Evolutionary conservation across 345 rosid genomes (phyloP).

Genomic region (Cardamine chenopodiifolia): DNA sequence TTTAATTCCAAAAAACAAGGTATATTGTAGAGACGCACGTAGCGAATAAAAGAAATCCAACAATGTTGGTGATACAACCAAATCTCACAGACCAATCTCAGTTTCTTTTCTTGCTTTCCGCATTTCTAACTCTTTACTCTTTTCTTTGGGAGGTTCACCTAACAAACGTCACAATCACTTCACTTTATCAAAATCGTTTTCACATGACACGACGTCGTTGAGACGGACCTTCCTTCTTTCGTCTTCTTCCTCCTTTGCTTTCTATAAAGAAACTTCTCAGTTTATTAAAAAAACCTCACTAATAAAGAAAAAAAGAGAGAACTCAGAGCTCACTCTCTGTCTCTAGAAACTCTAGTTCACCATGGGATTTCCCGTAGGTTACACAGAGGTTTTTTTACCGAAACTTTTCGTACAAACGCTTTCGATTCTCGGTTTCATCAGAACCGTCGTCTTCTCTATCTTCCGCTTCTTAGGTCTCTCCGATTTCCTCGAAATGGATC

Average conservation of each 20-base stretch:
- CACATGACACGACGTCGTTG: slow-evolving; percentile 26
- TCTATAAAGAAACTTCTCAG: slow-evolving; percentile 32
- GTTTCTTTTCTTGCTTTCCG: not conserved
- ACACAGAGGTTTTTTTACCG: slow-evolving; percentile 72
- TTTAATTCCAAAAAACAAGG: slow-evolving; percentile 12
- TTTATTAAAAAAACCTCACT: slow-evolving; percentile 9
- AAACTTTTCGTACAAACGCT: slow-evolving; percentile 69
- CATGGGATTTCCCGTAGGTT: slow-evolving; percentile 91
- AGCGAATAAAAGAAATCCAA: slow-evolving; percentile 19
- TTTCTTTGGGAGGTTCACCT: not conserved
- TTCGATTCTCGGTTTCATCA: slow-evolving; percentile 62
- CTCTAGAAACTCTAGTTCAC: not conserved
- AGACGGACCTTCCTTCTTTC: not conserved
- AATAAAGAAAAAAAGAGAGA: not conserved
- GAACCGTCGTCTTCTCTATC: slow-evolving; percentile 55
- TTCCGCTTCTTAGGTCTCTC: slow-evolving; percentile 68
- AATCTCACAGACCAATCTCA: slow-evolving; percentile 36
- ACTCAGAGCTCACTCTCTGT: slow-evolving; percentile 13
- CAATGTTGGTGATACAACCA: slow-evolving; percentile 28
- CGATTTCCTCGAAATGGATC: slow-evolving; percentile 74
- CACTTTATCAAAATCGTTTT: slow-evolving; percentile 21
- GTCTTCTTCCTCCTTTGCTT: slow-evolving; percentile 19
- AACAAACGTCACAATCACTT: slow-evolving; percentile 34
- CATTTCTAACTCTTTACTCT: not conserved
- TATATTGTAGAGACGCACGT: slow-evolving; percentile 35